Evolutionary conservation across 2,329 filamentous ascomycete species (phyloP), one percentile per base, ranked within the genome.

Genomic region (Pseudogymnoascus sp.): DNA sequence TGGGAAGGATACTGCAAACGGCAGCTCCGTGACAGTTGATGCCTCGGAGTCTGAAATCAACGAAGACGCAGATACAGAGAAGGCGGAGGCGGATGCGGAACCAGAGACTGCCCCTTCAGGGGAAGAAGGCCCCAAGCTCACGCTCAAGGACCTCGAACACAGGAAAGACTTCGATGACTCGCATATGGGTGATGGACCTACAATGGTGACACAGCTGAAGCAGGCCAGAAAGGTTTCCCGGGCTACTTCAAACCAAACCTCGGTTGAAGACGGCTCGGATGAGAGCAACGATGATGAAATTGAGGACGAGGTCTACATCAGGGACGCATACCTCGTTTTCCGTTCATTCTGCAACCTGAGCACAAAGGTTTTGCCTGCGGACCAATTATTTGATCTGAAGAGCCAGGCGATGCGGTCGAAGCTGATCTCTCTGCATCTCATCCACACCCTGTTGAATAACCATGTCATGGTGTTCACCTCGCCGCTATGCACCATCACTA

Each of bases 391-490:
- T 69, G 94, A 99, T 70, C 77, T 96, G 59, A 91, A 91, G 61
- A 93, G 92, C 15, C 92, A 97, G 71, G 90, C 93, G 37, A 99
- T 99, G 93, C 87, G 94, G 63, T 97, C 93, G 2, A 99, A 99
- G 75, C 81, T 99, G 59, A 84, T 99, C 64, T 97, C 94, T 14
- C 82, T 99, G 61, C 92, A 99, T 73, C 87, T 97, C 64, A 94
- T 99, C 65, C 92, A 97, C 71, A 96, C 91, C 39, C 85, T 97
- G 61, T 83, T 99, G 53, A 96, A 96, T 78, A 97, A 97, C 75
- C 90, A 97, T 75, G 89, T 93, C 65, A 76, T 83, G 62, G 89
- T 97, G 64, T 97, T 99, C 75, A 90, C 89, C 39, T 97, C 92
- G 57, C 93, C 93, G 1, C 79, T 93, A 64, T 92, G 92, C 73